These are phyloP conservation scores for Cicer chorassanicum DNA, from an alignment of 306 rosid species.

Conservation along the genomic window DNA sequence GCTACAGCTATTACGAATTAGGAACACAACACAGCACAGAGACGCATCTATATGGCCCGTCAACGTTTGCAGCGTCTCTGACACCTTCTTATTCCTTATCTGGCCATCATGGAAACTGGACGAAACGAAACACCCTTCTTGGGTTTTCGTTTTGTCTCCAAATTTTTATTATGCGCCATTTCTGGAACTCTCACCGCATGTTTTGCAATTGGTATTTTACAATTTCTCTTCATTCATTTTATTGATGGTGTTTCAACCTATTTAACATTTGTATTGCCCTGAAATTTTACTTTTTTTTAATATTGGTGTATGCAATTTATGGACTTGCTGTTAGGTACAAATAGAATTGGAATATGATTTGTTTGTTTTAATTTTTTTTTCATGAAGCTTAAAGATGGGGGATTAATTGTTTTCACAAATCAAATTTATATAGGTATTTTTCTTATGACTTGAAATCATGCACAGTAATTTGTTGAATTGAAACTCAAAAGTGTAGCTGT, in stretches of 20 bases:
- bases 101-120: constrained; percentile 50
- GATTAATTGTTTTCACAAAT: not conserved
- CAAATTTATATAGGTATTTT: not conserved
- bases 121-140: constrained; percentile 35
- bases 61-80: constrained; percentile 17
- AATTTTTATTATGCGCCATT: constrained; percentile 47
- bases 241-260: constrained; percentile 2
- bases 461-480: too few relatives aligned
- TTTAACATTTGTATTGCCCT: not conserved
- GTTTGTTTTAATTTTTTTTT: not conserved
- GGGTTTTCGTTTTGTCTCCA: constrained; percentile 48
- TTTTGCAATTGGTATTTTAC: constrained; percentile 52
- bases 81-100: not conserved
- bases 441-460: not conserved
- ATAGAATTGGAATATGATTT: not conserved
- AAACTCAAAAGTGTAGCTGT: too few relatives aligned
- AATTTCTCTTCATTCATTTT: not conserved
- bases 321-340: constrained; percentile 18
- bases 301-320: not conserved
- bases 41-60: constrained; percentile 36
- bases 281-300: constrained; percentile 33
- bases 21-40: not conserved
- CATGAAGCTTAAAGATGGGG: not conserved
- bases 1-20: not conserved
- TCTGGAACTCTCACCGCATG: constrained; percentile 51